phyloP scores from a whole-genome alignment of 2,329 filamentous ascomycete genomes.

The Calonectria pauciramosa region DNA sequence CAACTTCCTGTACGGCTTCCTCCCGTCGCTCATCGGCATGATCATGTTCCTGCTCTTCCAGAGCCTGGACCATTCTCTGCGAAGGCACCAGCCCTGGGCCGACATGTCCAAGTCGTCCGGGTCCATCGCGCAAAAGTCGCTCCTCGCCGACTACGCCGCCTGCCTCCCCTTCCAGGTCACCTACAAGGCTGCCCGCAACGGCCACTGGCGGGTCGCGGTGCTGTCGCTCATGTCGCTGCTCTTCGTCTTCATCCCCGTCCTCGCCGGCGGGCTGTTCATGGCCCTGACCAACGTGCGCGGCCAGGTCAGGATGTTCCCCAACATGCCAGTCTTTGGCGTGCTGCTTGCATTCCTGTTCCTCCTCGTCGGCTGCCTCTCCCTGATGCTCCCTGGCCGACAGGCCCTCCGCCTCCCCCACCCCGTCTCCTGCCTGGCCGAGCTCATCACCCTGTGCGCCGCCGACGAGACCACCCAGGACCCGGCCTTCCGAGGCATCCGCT shows the following conservation, averaged over 20 bases:
- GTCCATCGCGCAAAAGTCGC: slow-evolving; percentile 70
- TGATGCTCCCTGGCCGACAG: slow-evolving; percentile 72
- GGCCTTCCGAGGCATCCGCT: slow-evolving; percentile 77
- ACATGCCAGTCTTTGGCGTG: slow-evolving; percentile 79
- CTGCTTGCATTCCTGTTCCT: slow-evolving; percentile 80
- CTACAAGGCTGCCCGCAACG: slow-evolving; percentile 69
- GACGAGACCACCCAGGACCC: slow-evolving; percentile 79
- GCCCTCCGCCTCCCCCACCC: slow-evolving; percentile 79
- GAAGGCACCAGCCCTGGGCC: slow-evolving; percentile 78
- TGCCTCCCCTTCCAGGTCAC: slow-evolving; percentile 73
- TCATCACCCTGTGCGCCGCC: slow-evolving; percentile 82
- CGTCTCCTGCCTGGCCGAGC: slow-evolving; percentile 79
- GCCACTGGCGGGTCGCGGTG: slow-evolving; percentile 75
- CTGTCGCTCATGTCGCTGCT: slow-evolving; percentile 71
- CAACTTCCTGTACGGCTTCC: slow-evolving; percentile 88
- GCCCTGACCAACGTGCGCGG: slow-evolving; percentile 70
- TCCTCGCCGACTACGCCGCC: slow-evolving; percentile 79
- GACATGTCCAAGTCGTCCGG: slow-evolving; percentile 71
- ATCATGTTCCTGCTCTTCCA: slow-evolving; percentile 77
- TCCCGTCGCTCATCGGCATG: slow-evolving; percentile 78
- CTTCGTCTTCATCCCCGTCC: slow-evolving; percentile 74
- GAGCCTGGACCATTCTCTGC: slow-evolving; percentile 74
- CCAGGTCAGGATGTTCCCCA: slow-evolving; percentile 76
- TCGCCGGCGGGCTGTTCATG: slow-evolving; percentile 81
- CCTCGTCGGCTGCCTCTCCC: slow-evolving; percentile 74